Percentiles rank a stretch among this genome's conserved stretches.
These are phyloP conservation scores for Sextonia rubra DNA, from an alignment of 164 flowering plant species.

Conservation along the genomic window DNA sequence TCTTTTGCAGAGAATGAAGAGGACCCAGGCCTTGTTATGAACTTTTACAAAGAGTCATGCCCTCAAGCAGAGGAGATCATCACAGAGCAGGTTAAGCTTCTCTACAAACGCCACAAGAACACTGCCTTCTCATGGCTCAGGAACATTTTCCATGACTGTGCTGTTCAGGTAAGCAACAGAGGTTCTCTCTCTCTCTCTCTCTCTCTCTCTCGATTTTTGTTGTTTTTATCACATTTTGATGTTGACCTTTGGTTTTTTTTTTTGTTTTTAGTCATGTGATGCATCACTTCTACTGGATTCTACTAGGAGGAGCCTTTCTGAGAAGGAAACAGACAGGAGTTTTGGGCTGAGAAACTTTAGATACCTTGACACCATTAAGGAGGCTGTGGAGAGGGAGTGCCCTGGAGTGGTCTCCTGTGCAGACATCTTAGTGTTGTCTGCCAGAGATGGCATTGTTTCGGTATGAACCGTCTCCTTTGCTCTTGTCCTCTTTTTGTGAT, in stretches of 20 bases:
- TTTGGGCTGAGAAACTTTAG: slow-evolving; percentile 95
- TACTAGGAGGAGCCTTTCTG: slow-evolving; percentile 87
- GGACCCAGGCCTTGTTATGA: slow-evolving; percentile 72
- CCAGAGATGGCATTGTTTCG: slow-evolving; percentile 90
- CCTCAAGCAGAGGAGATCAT: slow-evolving; percentile 97
- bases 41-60: slow-evolving; percentile 84
- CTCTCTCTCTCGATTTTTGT: neutral
- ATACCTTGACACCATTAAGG: slow-evolving; percentile 83
- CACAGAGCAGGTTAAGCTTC: slow-evolving; percentile 84
- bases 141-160: slow-evolving; percentile 99
- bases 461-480: slow-evolving; percentile 24
- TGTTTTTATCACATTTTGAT: neutral
- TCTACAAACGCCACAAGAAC: slow-evolving; percentile 98
- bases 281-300: slow-evolving; percentile 96
- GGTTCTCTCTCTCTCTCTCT: neutral
- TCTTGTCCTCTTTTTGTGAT: neutral
- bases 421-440: slow-evolving; percentile 90
- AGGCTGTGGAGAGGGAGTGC: slow-evolving; percentile 97
- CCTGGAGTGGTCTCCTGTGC: slow-evolving; percentile 95
- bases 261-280: slow-evolving; percentile 69
- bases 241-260: neutral
- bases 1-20: slow-evolving; percentile 45
- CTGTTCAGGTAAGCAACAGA: slow-evolving; percentile 53
- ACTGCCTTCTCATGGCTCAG: slow-evolving; percentile 99
- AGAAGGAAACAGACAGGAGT: slow-evolving; percentile 98